These are phyloP conservation scores for Hypoxylon subgilvum DNA, from an alignment of 495 filamentous ascomycete genomes.

Conservation along the genomic window DNA sequence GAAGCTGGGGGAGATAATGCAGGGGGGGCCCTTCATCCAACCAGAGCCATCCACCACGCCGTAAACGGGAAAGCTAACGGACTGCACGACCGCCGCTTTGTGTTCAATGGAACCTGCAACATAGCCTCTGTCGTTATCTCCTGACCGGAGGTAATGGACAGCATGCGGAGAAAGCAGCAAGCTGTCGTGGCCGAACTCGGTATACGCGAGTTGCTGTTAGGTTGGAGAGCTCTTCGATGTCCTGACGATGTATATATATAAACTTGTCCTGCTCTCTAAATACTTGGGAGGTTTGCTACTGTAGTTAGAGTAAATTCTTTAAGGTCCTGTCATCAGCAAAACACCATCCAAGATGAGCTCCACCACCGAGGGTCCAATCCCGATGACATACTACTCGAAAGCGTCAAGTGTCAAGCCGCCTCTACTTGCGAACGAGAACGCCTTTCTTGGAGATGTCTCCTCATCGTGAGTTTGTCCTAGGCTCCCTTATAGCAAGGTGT, in stretches of 20 bases:
- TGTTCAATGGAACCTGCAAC: slow-evolving; percentile 11
- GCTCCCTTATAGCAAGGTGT: too few relatives aligned
- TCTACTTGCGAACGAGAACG: slow-evolving; percentile 76
- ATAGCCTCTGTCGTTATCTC: slow-evolving; percentile 37
- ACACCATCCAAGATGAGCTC: slow-evolving; percentile 31
- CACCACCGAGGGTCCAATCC: slow-evolving; percentile 26
- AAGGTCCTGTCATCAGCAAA: slow-evolving; percentile 49
- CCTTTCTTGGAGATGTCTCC: slow-evolving; percentile 70
- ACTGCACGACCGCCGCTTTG: too few relatives aligned
- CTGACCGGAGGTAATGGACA: slow-evolving; percentile 32
- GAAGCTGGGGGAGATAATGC: slow-evolving; percentile 28
- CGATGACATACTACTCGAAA: slow-evolving; percentile 62
- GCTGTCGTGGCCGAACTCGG: slow-evolving; percentile 30
- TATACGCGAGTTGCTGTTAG: slow-evolving; percentile 5
- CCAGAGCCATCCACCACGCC: slow-evolving; percentile 22
- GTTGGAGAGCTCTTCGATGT: not conserved
- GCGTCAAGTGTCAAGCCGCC: slow-evolving; percentile 72
- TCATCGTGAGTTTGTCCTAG: slow-evolving; percentile 53
- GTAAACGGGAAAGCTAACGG: slow-evolving; percentile 33
- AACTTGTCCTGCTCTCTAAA: not conserved
- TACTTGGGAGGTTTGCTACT: too few relatives aligned
- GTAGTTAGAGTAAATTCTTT: too few relatives aligned
- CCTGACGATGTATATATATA: slow-evolving; percentile 9
- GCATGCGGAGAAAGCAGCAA: slow-evolving; percentile 13
- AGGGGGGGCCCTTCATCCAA: slow-evolving; percentile 23